Evolutionary conservation across 805 yeast species (phyloP).

Genomic region (Cyberlindnera maclurae): DNA sequence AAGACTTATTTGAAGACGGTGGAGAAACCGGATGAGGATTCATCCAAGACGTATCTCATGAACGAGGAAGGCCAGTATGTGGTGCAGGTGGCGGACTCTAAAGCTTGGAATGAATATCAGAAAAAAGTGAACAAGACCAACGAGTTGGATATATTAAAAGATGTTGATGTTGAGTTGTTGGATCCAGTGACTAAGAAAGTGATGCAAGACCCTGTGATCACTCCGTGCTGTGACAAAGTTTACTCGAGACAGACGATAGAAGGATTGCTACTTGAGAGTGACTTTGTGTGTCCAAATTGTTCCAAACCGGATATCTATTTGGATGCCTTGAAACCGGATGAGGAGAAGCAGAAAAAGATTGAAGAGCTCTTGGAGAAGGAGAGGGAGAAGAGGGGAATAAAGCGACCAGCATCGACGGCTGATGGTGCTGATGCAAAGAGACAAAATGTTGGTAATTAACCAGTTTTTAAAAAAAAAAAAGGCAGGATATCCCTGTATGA

Average conservation of each 20-base stretch:
- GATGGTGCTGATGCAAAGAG: constrained; percentile 11
- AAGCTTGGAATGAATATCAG: constrained; percentile 85
- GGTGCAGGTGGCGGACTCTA: constrained; percentile 88
- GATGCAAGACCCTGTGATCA: constrained; percentile 64
- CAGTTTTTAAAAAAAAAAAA: too few relatives aligned
- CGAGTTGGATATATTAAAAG: constrained; percentile 22
- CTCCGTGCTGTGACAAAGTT: constrained; percentile 67
- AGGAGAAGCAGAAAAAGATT: constrained; percentile 50
- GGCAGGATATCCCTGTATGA: too few relatives aligned
- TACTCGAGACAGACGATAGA: constrained; percentile 61
- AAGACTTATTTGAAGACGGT: constrained; percentile 83
- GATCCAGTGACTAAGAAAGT: constrained; percentile 68
- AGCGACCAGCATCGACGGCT: constrained; percentile 11
- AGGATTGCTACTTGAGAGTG: constrained; percentile 63
- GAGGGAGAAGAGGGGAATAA: constrained; percentile 25
- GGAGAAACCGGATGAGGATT: constrained; percentile 67
- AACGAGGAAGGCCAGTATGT: constrained; percentile 95
- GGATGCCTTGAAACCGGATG: constrained; percentile 62
- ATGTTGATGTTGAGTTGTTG: constrained; percentile 48
- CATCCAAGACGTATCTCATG: constrained; percentile 62
- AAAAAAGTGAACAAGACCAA: constrained; percentile 36
- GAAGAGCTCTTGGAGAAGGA: constrained; percentile 39
- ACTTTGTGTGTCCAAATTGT: constrained; percentile 89
- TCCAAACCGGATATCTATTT: constrained; percentile 62
- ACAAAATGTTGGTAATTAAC: constrained; percentile 6